Percentiles rank a stretch among this genome's conserved stretches.
Evolutionary conservation across 2,329 filamentous ascomycete genomes (phyloP).

Genomic region (Bipolaris gigantea): DNA sequence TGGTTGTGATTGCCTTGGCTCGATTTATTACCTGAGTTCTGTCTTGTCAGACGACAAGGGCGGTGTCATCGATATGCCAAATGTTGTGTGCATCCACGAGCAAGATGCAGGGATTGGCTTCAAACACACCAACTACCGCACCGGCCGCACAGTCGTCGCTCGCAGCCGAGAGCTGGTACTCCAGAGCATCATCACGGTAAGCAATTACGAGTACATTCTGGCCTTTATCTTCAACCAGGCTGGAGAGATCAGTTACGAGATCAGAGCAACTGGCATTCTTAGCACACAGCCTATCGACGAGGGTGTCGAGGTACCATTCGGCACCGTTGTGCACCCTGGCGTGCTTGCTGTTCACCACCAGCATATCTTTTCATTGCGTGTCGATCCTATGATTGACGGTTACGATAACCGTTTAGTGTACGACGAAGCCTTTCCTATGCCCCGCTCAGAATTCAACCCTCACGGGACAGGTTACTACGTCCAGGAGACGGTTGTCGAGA

Average conservation of each 20-base stretch:
- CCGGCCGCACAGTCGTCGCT: slow-evolving; percentile 63
- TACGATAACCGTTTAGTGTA: slow-evolving; percentile 53
- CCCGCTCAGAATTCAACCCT: slow-evolving; percentile 58
- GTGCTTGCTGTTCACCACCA: slow-evolving; percentile 73
- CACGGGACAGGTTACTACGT: slow-evolving; percentile 56
- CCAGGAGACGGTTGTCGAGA: slow-evolving; percentile 51
- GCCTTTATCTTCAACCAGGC: slow-evolving; percentile 73
- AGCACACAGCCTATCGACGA: slow-evolving; percentile 69
- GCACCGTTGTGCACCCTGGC: slow-evolving; percentile 69
- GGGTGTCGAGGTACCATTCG: slow-evolving; percentile 65
- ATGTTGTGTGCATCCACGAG: slow-evolving; percentile 70
- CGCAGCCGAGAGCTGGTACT: slow-evolving; percentile 67
- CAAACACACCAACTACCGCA: slow-evolving; percentile 74
- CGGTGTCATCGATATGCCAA: slow-evolving; percentile 61
- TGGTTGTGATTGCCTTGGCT: slow-evolving; percentile 70
- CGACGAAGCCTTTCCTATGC: slow-evolving; percentile 61
- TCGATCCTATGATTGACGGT: slow-evolving; percentile 54
- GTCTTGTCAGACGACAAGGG: slow-evolving; percentile 63
- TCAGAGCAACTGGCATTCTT: slow-evolving; percentile 69
- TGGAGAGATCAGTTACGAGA: slow-evolving; percentile 67
- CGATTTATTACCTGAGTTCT: slow-evolving; percentile 67
- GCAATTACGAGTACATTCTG: slow-evolving; percentile 74
- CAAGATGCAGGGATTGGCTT: slow-evolving; percentile 70
- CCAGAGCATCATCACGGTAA: slow-evolving; percentile 70
- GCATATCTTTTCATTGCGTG: slow-evolving; percentile 67